Percentiles rank a stretch among this genome's conserved stretches.
phyloP scores from a whole-genome alignment of 495 filamentous ascomycete genomes.

The Penicillium canescens region DNA sequence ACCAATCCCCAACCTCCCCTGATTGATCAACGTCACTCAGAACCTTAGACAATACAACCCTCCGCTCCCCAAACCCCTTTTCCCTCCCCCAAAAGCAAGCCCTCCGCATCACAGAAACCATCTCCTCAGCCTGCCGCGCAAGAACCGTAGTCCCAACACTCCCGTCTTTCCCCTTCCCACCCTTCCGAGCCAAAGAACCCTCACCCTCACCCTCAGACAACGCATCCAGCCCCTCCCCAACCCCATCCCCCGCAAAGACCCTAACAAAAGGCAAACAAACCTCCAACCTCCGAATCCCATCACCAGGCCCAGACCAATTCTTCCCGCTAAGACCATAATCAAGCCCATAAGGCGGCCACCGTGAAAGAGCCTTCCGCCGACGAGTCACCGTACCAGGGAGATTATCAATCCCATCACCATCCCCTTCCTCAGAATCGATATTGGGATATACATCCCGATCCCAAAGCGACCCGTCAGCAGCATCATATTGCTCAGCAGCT shows the following conservation, averaged over 20 bases:
- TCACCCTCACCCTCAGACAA: no score
- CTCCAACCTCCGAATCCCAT: constrained; percentile 25
- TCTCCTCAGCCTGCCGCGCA: constrained; percentile 35
- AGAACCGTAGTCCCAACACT: constrained; percentile 20
- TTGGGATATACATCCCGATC: constrained; percentile 7
- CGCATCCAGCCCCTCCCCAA: neutral
- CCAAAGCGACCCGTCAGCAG: neutral
- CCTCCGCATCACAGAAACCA: constrained; percentile 39
- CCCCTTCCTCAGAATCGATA: neutral
- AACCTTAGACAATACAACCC: constrained; percentile 22
- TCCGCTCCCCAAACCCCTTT: constrained; percentile 33
- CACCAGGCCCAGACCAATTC: constrained; percentile 14
- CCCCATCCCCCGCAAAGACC: constrained; percentile 15
- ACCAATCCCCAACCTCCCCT: constrained; percentile 21
- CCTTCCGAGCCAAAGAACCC: neutral
- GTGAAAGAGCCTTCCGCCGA: constrained; percentile 36
- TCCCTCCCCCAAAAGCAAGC: constrained; percentile 45
- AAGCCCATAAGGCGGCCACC: constrained; percentile 44
- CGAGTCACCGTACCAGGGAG: constrained; percentile 15
- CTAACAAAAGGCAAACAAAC: constrained; percentile 36
- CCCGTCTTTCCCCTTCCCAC: neutral
- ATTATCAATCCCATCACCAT: constrained; percentile 1
- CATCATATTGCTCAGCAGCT: neutral
- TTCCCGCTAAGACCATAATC: constrained; percentile 32
- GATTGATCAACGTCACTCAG: neutral